Base-by-base conservation (phyloP, 305 asterid genomes). In the Ajuga reptans region DNA sequence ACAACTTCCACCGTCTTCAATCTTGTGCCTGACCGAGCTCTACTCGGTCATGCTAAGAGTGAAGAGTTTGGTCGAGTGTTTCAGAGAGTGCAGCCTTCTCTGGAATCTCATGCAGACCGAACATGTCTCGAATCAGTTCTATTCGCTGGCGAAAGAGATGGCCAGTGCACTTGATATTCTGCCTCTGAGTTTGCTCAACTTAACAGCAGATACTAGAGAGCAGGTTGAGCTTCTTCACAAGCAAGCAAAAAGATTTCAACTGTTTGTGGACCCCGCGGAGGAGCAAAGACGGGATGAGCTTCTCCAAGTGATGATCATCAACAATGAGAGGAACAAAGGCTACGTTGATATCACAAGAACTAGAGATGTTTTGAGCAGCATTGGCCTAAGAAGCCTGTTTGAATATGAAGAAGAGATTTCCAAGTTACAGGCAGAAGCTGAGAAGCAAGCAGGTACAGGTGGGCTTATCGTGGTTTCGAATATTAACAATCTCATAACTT, bases 381-480 rank as follows among this genome's bases (percentile, higher is more conserved):
- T 83, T 71, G 96, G 97, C 42, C 67, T 88, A 55, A 84, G 60
- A 67, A 78, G 62, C 69, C 59, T 72, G 6, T 12, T 41, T 31
- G 84, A 88, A 21, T 79, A 81, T 31, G 88, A 84, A 18, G 90
- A 80, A 54, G 96, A 86, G 84, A 82, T 90, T 17, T 83, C 79
- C 2, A 88, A 85, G 56, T 89, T 90, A 6, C 82, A 72, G 74
- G 75, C 77, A 43, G 92, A 90, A 80, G 90, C 89, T 27, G 82
- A 80, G 80, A 84, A 81, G 69, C 94, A 90, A 81, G 94, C 91
- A 8, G 93, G 97, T 62, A 87, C 96, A 5, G 96, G 96, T 39
- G 96, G 96, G 52, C 82, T 84, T 9, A 77, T 82, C 5, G 89
- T 86, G 18, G 85, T 87, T 37, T 82, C 87, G 0, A 87, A 83